Conservation (phyloP, 176 grass and related monocot genomes). For the Tuctoria greenei region DNA sequence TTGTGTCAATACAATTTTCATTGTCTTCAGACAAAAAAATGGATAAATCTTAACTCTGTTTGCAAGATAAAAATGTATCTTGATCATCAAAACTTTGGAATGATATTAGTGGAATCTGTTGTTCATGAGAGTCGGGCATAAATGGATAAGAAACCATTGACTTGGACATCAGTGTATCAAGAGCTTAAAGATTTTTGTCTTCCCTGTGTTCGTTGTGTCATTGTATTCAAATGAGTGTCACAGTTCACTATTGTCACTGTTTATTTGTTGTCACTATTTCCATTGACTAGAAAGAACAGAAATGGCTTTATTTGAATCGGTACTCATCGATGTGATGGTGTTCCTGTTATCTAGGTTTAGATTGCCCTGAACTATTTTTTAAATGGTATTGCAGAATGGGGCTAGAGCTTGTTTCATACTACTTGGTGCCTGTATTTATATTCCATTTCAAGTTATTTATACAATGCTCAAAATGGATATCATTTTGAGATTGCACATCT, state of each 20-base stretch:
- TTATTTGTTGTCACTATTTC: not conserved
- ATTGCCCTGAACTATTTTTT: not conserved
- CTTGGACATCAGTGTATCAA: not conserved
- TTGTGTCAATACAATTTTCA: conserved; percentile 17
- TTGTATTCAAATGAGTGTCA: not conserved
- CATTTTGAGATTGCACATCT: conserved; percentile 1
- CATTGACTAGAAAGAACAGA: not conserved
- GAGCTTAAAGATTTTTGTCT: not conserved
- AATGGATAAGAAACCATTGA: conserved; percentile 17
- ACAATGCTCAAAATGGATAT: not conserved
- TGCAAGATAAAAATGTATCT: conserved; percentile 1
- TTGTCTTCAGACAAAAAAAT: not conserved
- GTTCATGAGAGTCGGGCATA: not conserved
- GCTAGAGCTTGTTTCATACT: not conserved
- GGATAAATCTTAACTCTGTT: not conserved
- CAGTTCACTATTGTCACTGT: not conserved
- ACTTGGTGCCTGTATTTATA: not conserved
- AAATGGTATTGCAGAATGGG: not conserved
- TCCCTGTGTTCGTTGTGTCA: not conserved
- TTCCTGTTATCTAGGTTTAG: conserved; percentile 31
- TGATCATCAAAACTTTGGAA: not conserved
- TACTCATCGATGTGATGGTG: not conserved
- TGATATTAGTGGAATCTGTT: not conserved
- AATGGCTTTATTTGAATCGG: not conserved
- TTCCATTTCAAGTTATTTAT: not conserved